phyloP scores from a whole-genome alignment of 345 rosid genomes.

The Syzygium jambos region DNA sequence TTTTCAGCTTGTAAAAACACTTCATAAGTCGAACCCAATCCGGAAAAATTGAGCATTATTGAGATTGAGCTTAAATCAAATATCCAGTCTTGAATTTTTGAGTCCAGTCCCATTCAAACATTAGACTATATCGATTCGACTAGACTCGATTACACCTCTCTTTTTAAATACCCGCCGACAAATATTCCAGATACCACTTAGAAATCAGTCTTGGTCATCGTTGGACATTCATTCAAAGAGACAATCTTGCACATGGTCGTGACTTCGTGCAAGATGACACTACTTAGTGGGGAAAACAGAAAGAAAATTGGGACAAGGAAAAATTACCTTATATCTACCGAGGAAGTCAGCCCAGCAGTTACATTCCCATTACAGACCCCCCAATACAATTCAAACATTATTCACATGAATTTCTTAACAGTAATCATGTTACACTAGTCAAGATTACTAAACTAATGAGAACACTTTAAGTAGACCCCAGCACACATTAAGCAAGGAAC shows the following conservation, averaged over 20 bases:
- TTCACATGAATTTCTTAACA: background rate
- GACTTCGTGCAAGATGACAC: background rate
- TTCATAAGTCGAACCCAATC: background rate
- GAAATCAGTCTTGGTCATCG: too few species aligned
- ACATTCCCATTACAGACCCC: background rate
- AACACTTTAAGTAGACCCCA: background rate
- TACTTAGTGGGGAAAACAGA: background rate
- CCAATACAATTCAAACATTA: background rate
- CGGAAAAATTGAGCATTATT: background rate
- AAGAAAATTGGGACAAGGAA: background rate
- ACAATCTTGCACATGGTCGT: background rate
- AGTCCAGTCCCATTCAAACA: background rate
- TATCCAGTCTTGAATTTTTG: background rate
- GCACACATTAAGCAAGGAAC: background rate
- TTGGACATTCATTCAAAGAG: background rate
- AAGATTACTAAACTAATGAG: background rate
- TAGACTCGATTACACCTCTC: background rate
- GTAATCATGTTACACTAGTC: background rate
- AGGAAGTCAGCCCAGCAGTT: background rate
- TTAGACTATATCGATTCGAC: background rate
- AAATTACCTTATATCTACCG: too few species aligned
- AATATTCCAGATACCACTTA: too few species aligned
- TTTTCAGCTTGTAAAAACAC: background rate
- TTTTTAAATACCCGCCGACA: too few species aligned
- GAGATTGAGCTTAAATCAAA: accelerated